Evolutionary conservation across 331 rosid genomes (phyloP), one percentile per base, ranked within the genome.

Genomic region (Spiraea crenata): DNA sequence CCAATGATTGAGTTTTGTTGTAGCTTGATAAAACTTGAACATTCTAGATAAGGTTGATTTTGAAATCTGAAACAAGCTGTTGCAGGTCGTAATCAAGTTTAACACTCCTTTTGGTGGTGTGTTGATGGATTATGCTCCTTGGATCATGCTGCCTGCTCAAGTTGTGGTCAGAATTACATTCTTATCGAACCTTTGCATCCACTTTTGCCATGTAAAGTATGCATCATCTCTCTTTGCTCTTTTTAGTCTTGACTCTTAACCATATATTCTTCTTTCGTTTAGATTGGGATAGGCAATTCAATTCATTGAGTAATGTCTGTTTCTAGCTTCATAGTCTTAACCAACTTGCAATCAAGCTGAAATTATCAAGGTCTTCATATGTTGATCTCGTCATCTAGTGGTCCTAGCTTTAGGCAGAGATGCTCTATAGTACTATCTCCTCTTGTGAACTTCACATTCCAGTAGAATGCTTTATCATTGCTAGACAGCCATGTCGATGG

Each of bases 391-490:
- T 46, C 45, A 44, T 42, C 35, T 15, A 13, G 44, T 69, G 55
- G 74, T 69, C 74, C 64, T 69, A 31, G 64, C 74, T 69, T 42
- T 56, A 9, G 55, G 14, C 47, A 60, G 42, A 69, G 64, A 55
- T 69, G 65, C 64, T 69, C 3, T 25, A 8, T 47, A 0, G 55
- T 55, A 41, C 35, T 41, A 14, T 25, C 38, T 69, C 56, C 35
- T 60, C 55, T 14, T 13, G 44, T 42, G 55, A 70, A 57, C 74
- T 42, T 70, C 45, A 70, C 55, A 41, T 14, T 41, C 74, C 74
- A 56, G 65, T 69, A 42, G 19, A 45, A 55, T 41, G 65, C 47
- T 20, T 56, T 47, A 9, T 34, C 65, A 54, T 45, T 50, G 70
- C 48, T 45, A 46, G 65, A 49, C 70, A 70, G 12, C 63, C 55